These are phyloP conservation scores for Kwoniella shandongensis DNA, from an alignment of 768 basidiomycete genomes.

Conservation along the genomic window DNA sequence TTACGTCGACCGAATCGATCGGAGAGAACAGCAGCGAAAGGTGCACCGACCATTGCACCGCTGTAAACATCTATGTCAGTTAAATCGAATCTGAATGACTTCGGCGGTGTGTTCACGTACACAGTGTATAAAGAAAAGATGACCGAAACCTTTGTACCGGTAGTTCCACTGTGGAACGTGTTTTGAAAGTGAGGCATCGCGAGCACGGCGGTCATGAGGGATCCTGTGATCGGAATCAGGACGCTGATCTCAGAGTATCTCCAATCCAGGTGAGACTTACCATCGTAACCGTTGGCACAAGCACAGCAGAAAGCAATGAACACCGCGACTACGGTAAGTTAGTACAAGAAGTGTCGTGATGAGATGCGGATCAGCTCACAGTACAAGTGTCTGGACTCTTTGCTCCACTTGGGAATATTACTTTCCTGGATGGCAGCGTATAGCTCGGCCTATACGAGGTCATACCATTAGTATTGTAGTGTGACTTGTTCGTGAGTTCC, in stretches of 20 bases:
- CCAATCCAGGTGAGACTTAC: conserved; percentile 3
- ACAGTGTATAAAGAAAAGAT: conserved; percentile 40
- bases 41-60: conserved; percentile 47
- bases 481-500: background rate
- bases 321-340: conserved; percentile 16
- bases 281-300: conserved; percentile 39
- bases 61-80: conserved; percentile 9
- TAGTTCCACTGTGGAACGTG: conserved; percentile 26
- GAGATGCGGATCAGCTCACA: conserved; percentile 6
- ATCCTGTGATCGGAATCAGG: conserved; percentile 4
- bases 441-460: conserved; percentile 16
- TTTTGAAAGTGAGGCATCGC: conserved; percentile 37
- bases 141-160: conserved; percentile 27
- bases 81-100: too few species aligned
- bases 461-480: background rate
- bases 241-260: background rate
- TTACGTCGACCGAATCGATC: conserved; percentile 50
- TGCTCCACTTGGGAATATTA: conserved; percentile 23
- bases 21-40: conserved; percentile 48
- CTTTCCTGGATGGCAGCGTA: conserved; percentile 23
- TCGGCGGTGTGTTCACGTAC: conserved; percentile 7
- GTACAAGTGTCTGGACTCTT: conserved; percentile 20
- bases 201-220: conserved; percentile 34
- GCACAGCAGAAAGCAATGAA: conserved; percentile 31
- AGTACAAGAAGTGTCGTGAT: too few species aligned